Conservation (phyloP, 805 yeast genomes). For the Spathaspora passalidarum region DNA sequence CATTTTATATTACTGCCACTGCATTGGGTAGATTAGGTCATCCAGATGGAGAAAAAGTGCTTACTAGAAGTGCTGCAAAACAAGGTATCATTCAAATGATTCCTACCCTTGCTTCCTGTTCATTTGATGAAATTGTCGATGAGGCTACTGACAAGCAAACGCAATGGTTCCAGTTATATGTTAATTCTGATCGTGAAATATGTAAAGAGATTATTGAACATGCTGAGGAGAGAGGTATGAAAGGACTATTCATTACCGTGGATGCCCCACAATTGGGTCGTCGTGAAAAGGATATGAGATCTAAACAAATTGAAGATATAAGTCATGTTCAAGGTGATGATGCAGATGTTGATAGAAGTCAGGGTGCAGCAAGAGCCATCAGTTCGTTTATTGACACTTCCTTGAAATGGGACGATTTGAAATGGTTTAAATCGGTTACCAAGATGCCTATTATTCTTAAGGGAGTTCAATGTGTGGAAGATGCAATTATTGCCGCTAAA, state of each 20-base stretch:
- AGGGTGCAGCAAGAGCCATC: constrained; percentile 86
- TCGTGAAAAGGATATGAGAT: constrained; percentile 82
- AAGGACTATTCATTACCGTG: constrained; percentile 83
- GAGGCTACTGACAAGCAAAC: constrained; percentile 64
- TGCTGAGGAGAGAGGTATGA: constrained; percentile 71
- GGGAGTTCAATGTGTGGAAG: constrained; percentile 68
- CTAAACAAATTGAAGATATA: constrained; percentile 49
- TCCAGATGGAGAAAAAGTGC: constrained; percentile 85
- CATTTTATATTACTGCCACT: constrained; percentile 89
- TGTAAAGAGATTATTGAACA: constrained; percentile 61
- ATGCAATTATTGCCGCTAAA: constrained; percentile 55
- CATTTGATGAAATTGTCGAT: constrained; percentile 80
- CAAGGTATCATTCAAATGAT: constrained; percentile 81
- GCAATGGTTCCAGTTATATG: constrained; percentile 89
- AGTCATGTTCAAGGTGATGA: constrained; percentile 51
- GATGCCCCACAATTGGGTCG: constrained; percentile 93
- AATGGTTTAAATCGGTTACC: constrained; percentile 39
- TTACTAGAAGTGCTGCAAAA: constrained; percentile 78
- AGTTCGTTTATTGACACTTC: constrained; percentile 68
- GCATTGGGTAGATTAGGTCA: constrained; percentile 91
- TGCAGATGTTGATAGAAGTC: constrained; percentile 53
- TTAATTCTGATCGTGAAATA: constrained; percentile 69
- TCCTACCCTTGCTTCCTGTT: constrained; percentile 85
- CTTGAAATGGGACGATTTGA: constrained; percentile 36
- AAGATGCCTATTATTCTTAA: constrained; percentile 45